These are phyloP conservation scores for Paramecium tetraurelia DNA, from an alignment of 73 alveolate species.

Conservation along the genomic window DNA sequence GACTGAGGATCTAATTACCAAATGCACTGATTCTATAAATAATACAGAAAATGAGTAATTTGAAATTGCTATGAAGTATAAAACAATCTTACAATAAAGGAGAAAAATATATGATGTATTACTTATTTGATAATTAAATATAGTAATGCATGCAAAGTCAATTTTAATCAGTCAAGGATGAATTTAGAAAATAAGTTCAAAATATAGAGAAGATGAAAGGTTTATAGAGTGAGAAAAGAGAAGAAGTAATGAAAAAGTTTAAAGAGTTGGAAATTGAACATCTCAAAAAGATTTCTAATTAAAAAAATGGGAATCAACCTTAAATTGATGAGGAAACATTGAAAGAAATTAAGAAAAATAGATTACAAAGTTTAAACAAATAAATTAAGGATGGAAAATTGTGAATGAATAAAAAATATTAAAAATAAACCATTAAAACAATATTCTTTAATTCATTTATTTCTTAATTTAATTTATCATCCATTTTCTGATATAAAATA, in stretches of 20 bases:
- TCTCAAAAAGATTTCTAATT: neutral
- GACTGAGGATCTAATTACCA: neutral
- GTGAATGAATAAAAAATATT: neutral
- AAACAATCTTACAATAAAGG: neutral
- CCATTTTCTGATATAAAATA: no score
- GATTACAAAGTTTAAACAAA: neutral
- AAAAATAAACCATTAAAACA: neutral
- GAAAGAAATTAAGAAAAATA: conserved; percentile 19
- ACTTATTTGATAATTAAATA: neutral
- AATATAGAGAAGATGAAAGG: conserved; percentile 22
- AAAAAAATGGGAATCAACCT: neutral
- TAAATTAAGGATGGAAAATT: conserved; percentile 36
- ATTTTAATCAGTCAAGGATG: neutral
- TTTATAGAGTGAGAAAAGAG: neutral
- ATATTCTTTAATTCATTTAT: no score
- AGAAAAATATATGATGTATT: conserved; percentile 34
- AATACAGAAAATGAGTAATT: neutral
- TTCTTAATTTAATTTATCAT: no score
- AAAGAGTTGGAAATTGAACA: conserved; percentile 23
- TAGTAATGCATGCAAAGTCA: neutral
- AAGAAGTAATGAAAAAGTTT: neutral
- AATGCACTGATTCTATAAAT: neutral
- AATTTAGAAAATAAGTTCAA: neutral
- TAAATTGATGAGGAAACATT: neutral
- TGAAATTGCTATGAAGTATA: conserved; percentile 30